Conservation (phyloP, 495 filamentous ascomycete species). For the Bacidia rubella region DNA sequence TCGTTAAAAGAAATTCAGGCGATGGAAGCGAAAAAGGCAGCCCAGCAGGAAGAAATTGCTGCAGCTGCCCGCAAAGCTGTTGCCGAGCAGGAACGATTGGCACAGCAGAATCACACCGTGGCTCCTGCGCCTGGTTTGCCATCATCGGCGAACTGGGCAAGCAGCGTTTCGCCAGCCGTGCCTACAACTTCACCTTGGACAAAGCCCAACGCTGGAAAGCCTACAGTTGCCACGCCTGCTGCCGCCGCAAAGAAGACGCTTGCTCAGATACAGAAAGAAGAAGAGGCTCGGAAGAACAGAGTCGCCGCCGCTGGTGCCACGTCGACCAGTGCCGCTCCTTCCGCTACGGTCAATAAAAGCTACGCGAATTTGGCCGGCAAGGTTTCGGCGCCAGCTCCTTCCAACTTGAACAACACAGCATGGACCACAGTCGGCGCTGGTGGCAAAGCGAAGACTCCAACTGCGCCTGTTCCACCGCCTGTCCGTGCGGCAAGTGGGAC, state of each 20-base stretch:
- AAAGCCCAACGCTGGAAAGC: slow-evolving; percentile 51
- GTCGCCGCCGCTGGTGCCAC: slow-evolving; percentile 43
- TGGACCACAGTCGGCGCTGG: slow-evolving; percentile 97
- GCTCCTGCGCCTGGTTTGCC: slow-evolving; percentile 64
- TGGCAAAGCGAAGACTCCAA: slow-evolving; percentile 71
- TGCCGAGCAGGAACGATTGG: slow-evolving; percentile 65
- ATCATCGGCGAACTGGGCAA: slow-evolving; percentile 84
- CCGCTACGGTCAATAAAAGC: slow-evolving; percentile 58
- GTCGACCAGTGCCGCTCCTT: slow-evolving; percentile 35
- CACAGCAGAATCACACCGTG: slow-evolving; percentile 47
- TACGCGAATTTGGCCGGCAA: slow-evolving; percentile 95
- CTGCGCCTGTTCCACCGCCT: slow-evolving; percentile 32
- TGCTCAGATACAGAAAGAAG: slow-evolving; percentile 92
- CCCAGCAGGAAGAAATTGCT: slow-evolving; percentile 72
- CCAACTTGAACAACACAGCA: slow-evolving; percentile 37
- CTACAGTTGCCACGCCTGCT: slow-evolving; percentile 28
- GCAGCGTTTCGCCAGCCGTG: slow-evolving; percentile 47
- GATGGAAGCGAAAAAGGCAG: slow-evolving; percentile 84
- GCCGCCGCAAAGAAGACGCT: slow-evolving; percentile 69
- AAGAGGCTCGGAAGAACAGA: slow-evolving; percentile 75
- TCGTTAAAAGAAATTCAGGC: slow-evolving; percentile 96
- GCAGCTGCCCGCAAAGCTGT: slow-evolving; percentile 66
- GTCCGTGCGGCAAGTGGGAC: slow-evolving; percentile 42
- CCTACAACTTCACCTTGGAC: slow-evolving; percentile 47
- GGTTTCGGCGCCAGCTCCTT: slow-evolving; percentile 29